Conservation (phyloP, 2,329 filamentous ascomycete species). For the Diaporthe eres region DNA sequence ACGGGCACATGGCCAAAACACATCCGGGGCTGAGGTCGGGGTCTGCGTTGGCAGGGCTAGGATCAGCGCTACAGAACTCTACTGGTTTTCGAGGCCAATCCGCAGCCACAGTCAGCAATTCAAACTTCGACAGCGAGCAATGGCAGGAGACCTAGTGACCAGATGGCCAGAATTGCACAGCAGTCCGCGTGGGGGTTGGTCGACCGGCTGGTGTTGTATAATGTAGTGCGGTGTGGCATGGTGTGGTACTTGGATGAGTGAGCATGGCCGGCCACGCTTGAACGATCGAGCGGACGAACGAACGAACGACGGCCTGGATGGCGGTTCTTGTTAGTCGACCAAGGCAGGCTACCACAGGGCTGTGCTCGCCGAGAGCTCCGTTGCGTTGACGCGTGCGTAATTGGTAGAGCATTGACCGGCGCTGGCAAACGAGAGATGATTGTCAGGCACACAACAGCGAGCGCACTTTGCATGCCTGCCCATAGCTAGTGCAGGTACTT, state of each 20-base stretch:
- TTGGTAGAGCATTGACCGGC: conserved; percentile 19
- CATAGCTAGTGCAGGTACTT: conserved; percentile 8
- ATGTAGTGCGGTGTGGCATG: not conserved
- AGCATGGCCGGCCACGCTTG: conserved; percentile 7
- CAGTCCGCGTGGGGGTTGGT: conserved; percentile 14
- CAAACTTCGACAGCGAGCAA: not conserved
- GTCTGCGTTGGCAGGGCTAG: conserved; percentile 29
- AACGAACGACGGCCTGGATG: not conserved
- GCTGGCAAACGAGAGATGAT: conserved; percentile 29
- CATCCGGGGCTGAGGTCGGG: conserved; percentile 14
- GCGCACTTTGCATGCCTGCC: not conserved
- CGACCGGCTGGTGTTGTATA: not conserved
- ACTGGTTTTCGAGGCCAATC: conserved; percentile 3
- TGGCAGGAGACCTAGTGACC: not conserved
- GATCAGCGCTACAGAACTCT: conserved; percentile 25
- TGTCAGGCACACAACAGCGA: conserved; percentile 9
- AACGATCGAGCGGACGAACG: not conserved
- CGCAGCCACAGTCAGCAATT: not conserved
- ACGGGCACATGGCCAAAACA: conserved; percentile 15
- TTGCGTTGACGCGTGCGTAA: not conserved
- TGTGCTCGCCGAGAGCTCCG: conserved; percentile 15
- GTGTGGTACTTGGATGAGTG: not conserved
- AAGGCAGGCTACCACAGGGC: conserved; percentile 11
- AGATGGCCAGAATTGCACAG: not conserved
- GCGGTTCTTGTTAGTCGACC: conserved; percentile 9